phyloP scores from a whole-genome alignment of 495 filamentous ascomycete species.

The Ascobolus immersus region DNA sequence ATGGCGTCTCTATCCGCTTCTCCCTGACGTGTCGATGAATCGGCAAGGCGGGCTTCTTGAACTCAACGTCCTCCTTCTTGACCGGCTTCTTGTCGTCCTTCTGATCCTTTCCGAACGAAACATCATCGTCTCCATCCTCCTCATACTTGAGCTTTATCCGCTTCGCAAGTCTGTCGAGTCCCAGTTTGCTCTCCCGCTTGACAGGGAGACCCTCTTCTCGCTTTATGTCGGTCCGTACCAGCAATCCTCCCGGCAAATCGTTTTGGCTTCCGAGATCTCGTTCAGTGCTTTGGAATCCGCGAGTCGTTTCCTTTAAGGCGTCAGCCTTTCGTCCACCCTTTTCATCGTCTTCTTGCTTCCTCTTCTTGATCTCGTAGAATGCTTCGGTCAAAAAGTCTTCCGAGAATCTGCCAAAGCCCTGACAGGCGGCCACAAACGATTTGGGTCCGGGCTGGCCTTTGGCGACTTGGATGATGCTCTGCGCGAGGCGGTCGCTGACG shows the following conservation, averaged over 20 bases:
- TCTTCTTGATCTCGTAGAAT: constrained; percentile 13
- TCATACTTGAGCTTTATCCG: constrained; percentile 16
- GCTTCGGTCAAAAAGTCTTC: constrained; percentile 14
- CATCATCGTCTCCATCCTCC: constrained; percentile 7
- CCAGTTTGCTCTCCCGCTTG: constrained; percentile 12
- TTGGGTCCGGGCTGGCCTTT: constrained; percentile 15
- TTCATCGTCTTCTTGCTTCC: constrained; percentile 9
- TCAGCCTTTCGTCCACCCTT: background rate
- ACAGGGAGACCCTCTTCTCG: constrained; percentile 1
- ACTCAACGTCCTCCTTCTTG: constrained; percentile 14
- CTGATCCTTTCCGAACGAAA: background rate
- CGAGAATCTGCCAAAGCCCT: constrained; percentile 12
- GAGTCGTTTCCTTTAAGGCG: constrained; percentile 1
- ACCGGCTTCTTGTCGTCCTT: too few relatives aligned
- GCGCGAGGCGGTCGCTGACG: constrained; percentile 13
- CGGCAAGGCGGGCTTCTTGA: constrained; percentile 15
- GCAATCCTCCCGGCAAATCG: constrained; percentile 11
- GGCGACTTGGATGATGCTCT: constrained; percentile 16
- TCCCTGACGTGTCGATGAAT: constrained; percentile 12
- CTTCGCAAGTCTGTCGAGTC: constrained; percentile 14
- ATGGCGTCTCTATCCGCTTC: constrained; percentile 13
- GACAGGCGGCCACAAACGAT: constrained; percentile 14
- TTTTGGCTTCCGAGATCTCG: constrained; percentile 1
- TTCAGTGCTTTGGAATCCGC: constrained; percentile 4
- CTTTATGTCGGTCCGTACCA: constrained; percentile 6